Percentiles rank a stretch among this genome's conserved stretches.
Evolutionary conservation across 345 rosid genomes (phyloP).

Genomic region (Bruguiera sexangula): DNA sequence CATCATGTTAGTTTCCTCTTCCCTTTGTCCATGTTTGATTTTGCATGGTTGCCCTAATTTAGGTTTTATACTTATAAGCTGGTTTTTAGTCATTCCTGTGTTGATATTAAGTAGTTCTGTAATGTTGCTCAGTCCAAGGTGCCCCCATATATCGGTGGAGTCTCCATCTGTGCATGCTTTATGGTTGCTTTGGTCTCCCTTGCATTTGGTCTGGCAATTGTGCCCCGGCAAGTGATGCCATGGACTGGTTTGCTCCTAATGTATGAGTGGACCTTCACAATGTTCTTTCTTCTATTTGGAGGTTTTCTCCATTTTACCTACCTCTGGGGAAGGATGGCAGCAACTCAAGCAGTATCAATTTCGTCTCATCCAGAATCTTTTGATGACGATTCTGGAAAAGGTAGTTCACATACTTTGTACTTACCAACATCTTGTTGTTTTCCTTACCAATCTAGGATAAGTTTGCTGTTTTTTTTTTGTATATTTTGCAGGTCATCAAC

Average conservation of each 20-base stretch:
- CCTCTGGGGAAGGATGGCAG: conserved; percentile 57
- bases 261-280: conserved; percentile 83
- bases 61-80: not conserved
- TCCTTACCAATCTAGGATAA: not conserved
- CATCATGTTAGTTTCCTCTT: conserved; percentile 40
- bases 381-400: conserved; percentile 74
- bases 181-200: conserved; percentile 45
- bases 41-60: not conserved
- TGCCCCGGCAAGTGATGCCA: conserved; percentile 83
- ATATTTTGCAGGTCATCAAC: conserved; percentile 57
- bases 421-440: not conserved
- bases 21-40: conserved; percentile 9
- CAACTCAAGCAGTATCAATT: conserved; percentile 45
- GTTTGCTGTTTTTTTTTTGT: not conserved
- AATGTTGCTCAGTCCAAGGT: conserved; percentile 48
- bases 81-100: not conserved
- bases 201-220: conserved; percentile 57
- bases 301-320: conserved; percentile 57
- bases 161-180: conserved; percentile 57
- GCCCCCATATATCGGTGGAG: conserved; percentile 62
- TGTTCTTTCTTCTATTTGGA: conserved; percentile 64
- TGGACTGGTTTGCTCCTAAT: conserved; percentile 85
- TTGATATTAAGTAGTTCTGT: conserved; percentile 41
- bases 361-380: conserved; percentile 38
- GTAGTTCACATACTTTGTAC: conserved; percentile 27